A percentile compares a stretch with the other conserved stretches of the same genome.
Evolutionary conservation across 306 rosid species (phyloP).

Genomic region (Castanea mollissima): DNA sequence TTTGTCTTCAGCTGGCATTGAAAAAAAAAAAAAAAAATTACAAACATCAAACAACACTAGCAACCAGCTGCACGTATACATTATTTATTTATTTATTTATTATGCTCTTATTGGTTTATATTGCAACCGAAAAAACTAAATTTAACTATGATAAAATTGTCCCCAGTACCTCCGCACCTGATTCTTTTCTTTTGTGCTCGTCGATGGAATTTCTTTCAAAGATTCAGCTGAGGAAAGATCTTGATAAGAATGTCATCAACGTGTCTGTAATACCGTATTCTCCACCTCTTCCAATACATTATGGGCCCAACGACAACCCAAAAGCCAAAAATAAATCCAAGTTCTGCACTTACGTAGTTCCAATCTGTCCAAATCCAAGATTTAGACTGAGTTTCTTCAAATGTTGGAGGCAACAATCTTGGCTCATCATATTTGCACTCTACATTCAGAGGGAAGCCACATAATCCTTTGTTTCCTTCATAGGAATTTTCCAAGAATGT

Average conservation of each 20-base stretch:
- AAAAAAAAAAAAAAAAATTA: too few species aligned
- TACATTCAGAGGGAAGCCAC: constrained; percentile 26
- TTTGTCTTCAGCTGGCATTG: too few species aligned
- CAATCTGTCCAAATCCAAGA: neutral
- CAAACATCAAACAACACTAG: too few species aligned
- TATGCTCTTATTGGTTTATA: too few species aligned
- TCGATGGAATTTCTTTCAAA: neutral
- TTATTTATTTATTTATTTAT: too few species aligned
- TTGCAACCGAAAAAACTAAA: too few species aligned
- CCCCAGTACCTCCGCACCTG: constrained; percentile 8
- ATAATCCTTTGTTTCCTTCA: constrained; percentile 30
- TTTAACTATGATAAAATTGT: neutral
- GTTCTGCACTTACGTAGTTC: neutral
- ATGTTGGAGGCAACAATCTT: neutral
- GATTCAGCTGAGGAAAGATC: neutral
- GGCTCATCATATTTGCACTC: neutral
- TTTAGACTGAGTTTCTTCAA: neutral
- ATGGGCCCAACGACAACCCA: constrained; percentile 1
- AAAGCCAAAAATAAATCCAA: neutral
- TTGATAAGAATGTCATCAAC: neutral
- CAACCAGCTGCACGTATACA: too few species aligned
- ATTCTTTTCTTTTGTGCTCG: neutral
- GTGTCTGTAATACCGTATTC: neutral
- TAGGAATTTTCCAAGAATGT: constrained; percentile 31
- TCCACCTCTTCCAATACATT: constrained; percentile 1